A percentile compares a stretch with the other conserved stretches of the same genome.
These are phyloP conservation scores for Madurella mycetomatis DNA, from an alignment of 2,329 filamentous ascomycete species.

Conservation along the genomic window DNA sequence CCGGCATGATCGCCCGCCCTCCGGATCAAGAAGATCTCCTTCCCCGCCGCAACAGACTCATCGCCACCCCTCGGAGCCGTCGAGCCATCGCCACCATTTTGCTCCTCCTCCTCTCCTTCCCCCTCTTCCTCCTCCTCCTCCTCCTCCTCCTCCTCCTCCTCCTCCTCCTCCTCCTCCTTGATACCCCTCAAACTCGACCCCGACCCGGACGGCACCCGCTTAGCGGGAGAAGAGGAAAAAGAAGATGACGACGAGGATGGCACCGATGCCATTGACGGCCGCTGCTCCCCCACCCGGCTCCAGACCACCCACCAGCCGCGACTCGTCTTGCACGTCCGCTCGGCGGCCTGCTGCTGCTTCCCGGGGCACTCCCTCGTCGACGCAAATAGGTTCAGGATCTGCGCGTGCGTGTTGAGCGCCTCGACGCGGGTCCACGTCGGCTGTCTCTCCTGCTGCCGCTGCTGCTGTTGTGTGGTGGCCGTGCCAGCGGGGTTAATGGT, in stretches of 20 bases:
- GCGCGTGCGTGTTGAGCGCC: constrained; percentile 60
- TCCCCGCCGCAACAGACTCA: constrained; percentile 34
- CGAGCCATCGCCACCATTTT: neutral
- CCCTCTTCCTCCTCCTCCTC: constrained; percentile 15
- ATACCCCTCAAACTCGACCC: too few species aligned
- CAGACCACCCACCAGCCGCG: constrained; percentile 68
- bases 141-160: constrained; percentile 1
- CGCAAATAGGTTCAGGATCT: constrained; percentile 55
- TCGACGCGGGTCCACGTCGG: constrained; percentile 55
- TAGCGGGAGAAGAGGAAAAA: neutral
- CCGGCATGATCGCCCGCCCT: constrained; percentile 53
- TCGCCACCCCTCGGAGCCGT: neutral
- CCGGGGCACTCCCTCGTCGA: constrained; percentile 38
- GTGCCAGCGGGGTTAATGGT: constrained; percentile 12
- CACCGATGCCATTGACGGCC: neutral
- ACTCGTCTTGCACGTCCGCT: constrained; percentile 61
- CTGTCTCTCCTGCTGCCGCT: constrained; percentile 17
- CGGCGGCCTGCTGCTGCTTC: constrained; percentile 39
- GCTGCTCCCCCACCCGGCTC: constrained; percentile 48
- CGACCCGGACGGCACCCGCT: too few species aligned
- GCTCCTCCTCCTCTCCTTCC: neutral
- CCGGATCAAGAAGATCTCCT: constrained; percentile 60
- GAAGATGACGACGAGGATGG: neutral
- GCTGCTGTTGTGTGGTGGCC: neutral
- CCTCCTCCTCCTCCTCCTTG: neutral